A percentile compares a stretch with the other conserved stretches of the same genome.
Evolutionary conservation across 2,329 filamentous ascomycete species (phyloP).

Genomic region (Bipolaris victoriae): DNA sequence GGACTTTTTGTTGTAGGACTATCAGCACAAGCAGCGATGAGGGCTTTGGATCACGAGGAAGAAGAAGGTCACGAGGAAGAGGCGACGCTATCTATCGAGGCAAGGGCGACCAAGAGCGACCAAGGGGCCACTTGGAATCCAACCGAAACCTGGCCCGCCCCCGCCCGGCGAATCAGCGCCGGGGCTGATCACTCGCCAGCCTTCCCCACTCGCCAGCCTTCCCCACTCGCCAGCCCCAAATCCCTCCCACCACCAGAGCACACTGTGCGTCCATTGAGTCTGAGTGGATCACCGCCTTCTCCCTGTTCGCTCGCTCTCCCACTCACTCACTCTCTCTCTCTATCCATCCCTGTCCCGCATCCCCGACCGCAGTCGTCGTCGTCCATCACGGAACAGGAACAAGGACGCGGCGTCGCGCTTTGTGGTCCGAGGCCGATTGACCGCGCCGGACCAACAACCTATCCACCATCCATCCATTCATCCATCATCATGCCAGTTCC

Average conservation of each 20-base stretch:
- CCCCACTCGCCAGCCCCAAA: constrained; percentile 12
- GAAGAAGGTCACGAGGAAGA: constrained; percentile 16
- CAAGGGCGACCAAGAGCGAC: not conserved
- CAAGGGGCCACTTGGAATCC: constrained; percentile 1
- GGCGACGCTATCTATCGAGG: constrained; percentile 11
- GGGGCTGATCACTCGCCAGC: constrained; percentile 12
- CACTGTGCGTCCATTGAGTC: not conserved
- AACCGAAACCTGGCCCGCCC: constrained; percentile 9
- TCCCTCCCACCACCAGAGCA: constrained; percentile 5
- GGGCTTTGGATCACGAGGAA: constrained; percentile 18
- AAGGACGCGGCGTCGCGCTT: too few relatives aligned
- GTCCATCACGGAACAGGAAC: too few relatives aligned
- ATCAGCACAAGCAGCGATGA: constrained; percentile 7
- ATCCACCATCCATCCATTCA: too few relatives aligned
- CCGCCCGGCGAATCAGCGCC: constrained; percentile 16
- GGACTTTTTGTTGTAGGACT: constrained; percentile 2
- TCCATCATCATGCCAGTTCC: too few relatives aligned
- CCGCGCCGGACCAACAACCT: too few relatives aligned
- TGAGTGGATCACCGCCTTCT: not conserved
- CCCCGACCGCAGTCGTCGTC: too few relatives aligned
- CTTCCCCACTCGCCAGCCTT: constrained; percentile 14
- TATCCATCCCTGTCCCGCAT: too few relatives aligned
- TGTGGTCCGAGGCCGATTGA: too few relatives aligned
- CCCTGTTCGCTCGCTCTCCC: too few relatives aligned
- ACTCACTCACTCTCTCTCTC: too few relatives aligned